phyloP scores from a whole-genome alignment of 2,329 filamentous ascomycete species.

The Calonectria pseudoturangicola region DNA sequence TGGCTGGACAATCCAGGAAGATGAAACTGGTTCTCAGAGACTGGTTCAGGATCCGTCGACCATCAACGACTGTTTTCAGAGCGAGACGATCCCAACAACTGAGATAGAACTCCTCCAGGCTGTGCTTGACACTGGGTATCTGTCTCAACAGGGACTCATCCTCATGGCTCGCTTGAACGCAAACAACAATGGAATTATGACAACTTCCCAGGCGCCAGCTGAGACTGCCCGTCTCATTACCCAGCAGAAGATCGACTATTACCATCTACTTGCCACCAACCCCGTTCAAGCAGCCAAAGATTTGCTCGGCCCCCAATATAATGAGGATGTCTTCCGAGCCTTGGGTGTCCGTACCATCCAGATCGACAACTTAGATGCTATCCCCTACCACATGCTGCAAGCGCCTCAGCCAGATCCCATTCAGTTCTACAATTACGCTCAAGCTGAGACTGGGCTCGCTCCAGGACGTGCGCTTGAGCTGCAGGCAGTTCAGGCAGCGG shows the following conservation, averaged over 20 bases:
- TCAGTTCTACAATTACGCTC: conserved; percentile 20
- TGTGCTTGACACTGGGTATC: conserved; percentile 52
- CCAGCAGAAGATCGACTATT: conserved; percentile 46
- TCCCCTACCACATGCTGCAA: not conserved
- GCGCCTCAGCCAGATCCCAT: conserved; percentile 14
- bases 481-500: not conserved
- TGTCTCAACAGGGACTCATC: conserved; percentile 46
- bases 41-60: conserved; percentile 38
- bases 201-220: conserved; percentile 37
- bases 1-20: conserved; percentile 65
- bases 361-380: not conserved
- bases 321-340: not conserved
- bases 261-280: conserved; percentile 38
- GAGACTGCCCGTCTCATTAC: conserved; percentile 38
- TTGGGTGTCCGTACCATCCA: conserved; percentile 13
- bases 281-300: conserved; percentile 47
- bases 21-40: conserved; percentile 51
- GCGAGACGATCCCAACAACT: conserved; percentile 48
- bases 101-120: conserved; percentile 55
- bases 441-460: not conserved
- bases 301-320: conserved; percentile 46
- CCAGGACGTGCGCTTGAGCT: not conserved
- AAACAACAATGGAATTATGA: conserved; percentile 55
- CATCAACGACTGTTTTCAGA: conserved; percentile 25
- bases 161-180: conserved; percentile 51